phyloP scores from a whole-genome alignment of 441 rosid genomes.

The Capsella rubella region DNA sequence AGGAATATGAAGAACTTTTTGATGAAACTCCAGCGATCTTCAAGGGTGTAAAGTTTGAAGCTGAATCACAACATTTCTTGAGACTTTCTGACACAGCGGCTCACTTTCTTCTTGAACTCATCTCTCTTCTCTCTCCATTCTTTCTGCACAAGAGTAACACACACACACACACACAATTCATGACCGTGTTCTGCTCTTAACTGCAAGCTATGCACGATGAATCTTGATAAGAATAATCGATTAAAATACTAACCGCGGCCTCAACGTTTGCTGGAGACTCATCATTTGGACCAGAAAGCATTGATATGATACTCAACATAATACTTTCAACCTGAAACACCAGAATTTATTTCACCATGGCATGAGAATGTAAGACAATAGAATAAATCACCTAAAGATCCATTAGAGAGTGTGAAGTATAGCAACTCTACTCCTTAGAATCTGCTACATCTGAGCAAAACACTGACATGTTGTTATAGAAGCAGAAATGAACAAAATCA shows the following conservation, averaged over 20 bases:
- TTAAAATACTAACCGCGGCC: conserved; percentile 67
- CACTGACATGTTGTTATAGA: neutral
- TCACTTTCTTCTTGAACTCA: conserved; percentile 65
- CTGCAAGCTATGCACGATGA: neutral
- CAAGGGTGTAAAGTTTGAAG: conserved; percentile 3
- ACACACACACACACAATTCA: neutral
- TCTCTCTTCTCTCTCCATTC: conserved; percentile 69
- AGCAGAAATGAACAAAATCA: conserved; percentile 3
- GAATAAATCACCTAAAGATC: neutral
- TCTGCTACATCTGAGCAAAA: neutral
- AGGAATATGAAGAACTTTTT: conserved; percentile 15
- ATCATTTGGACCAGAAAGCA: conserved; percentile 95
- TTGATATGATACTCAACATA: conserved; percentile 87
- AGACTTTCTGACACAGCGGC: conserved; percentile 63
- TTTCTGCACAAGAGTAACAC: conserved; percentile 43
- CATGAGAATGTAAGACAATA: neutral
- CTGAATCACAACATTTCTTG: conserved; percentile 65
- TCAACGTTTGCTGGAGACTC: conserved; percentile 96
- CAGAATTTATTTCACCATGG: neutral
- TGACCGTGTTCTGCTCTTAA: conserved; percentile 7
- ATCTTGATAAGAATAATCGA: neutral
- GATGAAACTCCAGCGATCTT: conserved; percentile 8
- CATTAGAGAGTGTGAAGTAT: neutral
- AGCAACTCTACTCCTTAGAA: neutral
- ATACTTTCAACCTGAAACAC: conserved; percentile 84